Evolutionary conservation across 2,329 filamentous ascomycete genomes (phyloP).

Genomic region (Sarocladiaceae sp.): DNA sequence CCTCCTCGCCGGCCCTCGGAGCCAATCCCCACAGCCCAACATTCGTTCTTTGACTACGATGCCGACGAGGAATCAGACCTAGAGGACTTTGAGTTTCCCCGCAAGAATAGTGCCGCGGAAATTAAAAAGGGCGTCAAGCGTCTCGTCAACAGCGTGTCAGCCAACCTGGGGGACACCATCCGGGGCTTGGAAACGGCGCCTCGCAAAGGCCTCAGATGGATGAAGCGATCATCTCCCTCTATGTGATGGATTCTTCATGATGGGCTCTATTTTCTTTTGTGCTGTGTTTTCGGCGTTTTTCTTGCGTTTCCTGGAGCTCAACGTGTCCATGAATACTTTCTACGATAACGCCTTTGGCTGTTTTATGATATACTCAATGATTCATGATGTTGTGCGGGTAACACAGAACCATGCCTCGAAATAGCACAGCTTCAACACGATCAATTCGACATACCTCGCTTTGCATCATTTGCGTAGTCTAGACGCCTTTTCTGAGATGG

Average conservation of each 20-base stretch:
- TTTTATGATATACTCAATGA: neutral
- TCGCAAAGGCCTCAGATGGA: neutral
- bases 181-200: neutral
- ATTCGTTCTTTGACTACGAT: slow-evolving; percentile 4
- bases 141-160: slow-evolving; percentile 1
- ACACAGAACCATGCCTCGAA: neutral
- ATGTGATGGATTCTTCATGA: neutral
- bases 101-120: neutral
- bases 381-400: neutral
- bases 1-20: slow-evolving; percentile 4
- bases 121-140: slow-evolving; percentile 4
- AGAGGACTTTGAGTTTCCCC: neutral
- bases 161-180: slow-evolving; percentile 5
- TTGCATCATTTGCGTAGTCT: too few relatives aligned
- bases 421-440: neutral
- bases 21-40: neutral
- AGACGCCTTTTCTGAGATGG: too few relatives aligned
- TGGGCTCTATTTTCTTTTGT: neutral
- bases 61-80: neutral
- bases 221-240: slow-evolving; percentile 1
- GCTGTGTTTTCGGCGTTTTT: neutral
- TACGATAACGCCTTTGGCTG: neutral
- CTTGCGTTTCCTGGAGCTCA: too few relatives aligned
- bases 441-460: neutral
- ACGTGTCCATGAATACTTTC: neutral